Evolutionary conservation across 2,329 filamentous ascomycete genomes (phyloP), one percentile per base, ranked within the genome.

Genomic region (Aspergillus sp.): DNA sequence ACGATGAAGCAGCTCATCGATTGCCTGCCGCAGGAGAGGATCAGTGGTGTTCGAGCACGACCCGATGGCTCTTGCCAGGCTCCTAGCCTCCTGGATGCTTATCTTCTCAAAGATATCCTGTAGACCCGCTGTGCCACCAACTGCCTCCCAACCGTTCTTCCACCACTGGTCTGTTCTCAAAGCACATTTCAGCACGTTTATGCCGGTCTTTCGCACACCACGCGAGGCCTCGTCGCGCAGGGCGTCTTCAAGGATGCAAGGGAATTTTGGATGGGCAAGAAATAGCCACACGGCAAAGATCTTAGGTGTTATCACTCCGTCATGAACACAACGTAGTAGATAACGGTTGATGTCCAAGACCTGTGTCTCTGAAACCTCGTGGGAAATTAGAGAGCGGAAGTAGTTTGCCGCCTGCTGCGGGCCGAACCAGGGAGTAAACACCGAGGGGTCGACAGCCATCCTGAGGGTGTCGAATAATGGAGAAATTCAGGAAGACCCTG

Each of bases 351-450:
- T 42, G 39, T 8, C 19, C 15, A 17, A 19, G n/a, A 19, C 39
- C 8, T 42, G 39, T 17, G 39, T 17, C 15, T 42, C 1, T 19
- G 39, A 42, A n/a, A 17, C 8, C n/a, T 10, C 39, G 6, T 42
- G 30, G 21, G 15, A 10, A 25, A 56, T 42, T 7, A 48, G 39
- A 13, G 54, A 49, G 15, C n/a, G 25, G 42, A 56, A 56, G 54
- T 49, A 21, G 10, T 49, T n/a, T 27, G 30, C 21, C n/a, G 54
- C 54, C 42, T 56, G 23, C 6, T 17, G 44, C n/a, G 54, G 54
- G 27, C 54, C 54, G 23, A 55, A 44, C 53, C 53, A 25, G 21
- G 53, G 19, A 19, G 53, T 55, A 19, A 55, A 55, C 38, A 42
- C 21, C 39, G 27, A 10, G 5, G 53, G 39, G 47, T 55, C 42